These are phyloP conservation scores for Sporobolomyces pararoseus DNA, from an alignment of 768 basidiomycete genomes.

Conservation along the genomic window DNA sequence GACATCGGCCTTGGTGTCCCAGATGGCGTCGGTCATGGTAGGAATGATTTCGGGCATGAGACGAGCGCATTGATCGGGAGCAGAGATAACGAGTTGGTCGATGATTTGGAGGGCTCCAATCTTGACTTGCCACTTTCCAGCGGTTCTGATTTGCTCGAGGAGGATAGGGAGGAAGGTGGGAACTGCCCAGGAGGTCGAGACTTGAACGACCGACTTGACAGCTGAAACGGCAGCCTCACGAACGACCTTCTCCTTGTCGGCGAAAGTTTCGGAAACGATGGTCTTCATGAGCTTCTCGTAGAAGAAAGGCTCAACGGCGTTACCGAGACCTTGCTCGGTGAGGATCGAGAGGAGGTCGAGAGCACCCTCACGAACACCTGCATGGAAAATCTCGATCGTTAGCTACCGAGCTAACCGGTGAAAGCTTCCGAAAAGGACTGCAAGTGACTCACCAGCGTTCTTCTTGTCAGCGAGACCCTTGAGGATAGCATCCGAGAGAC, in stretches of 20 bases:
- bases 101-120: slow-evolving; percentile 85
- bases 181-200: slow-evolving; percentile 79
- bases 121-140: slow-evolving; percentile 87
- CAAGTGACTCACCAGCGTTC: slow-evolving; percentile 66
- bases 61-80: slow-evolving; percentile 45
- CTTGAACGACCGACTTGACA: slow-evolving; percentile 74
- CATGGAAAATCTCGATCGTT: not conserved
- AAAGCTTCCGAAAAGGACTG: too few species aligned
- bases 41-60: slow-evolving; percentile 70
- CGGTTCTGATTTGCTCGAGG: slow-evolving; percentile 58
- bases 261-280: slow-evolving; percentile 77
- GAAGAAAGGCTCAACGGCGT: slow-evolving; percentile 69
- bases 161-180: slow-evolving; percentile 64
- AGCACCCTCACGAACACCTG: slow-evolving; percentile 74
- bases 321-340: slow-evolving; percentile 55
- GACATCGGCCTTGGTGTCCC: slow-evolving; percentile 76
- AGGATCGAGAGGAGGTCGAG: slow-evolving; percentile 74
- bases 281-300: slow-evolving; percentile 64
- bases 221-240: slow-evolving; percentile 73
- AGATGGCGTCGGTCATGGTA: slow-evolving; percentile 94
- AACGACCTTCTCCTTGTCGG: slow-evolving; percentile 93
- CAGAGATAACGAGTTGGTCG: slow-evolving; percentile 46
- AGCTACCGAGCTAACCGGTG: too few species aligned
- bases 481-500: slow-evolving; percentile 44
- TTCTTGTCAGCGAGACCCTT: slow-evolving; percentile 66